Base-by-base conservation (phyloP, 345 rosid genomes). In the Eucalyptus viminalis region DNA sequence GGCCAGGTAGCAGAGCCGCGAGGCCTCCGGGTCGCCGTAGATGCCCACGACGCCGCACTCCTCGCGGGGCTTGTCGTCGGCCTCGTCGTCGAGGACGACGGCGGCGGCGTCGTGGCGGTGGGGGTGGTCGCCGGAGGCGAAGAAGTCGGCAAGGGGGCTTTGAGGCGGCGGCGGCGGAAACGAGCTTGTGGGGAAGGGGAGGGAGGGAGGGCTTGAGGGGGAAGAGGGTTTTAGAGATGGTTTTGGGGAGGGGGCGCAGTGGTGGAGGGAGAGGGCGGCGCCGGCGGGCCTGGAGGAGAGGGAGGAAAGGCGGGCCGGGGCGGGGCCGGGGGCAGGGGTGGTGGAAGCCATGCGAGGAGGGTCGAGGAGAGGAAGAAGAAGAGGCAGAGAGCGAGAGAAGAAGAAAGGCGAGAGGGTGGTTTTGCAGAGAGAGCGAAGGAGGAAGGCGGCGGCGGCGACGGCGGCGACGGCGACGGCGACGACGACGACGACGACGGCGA, bases 21-120 rank as follows among this genome's bases (percentile, higher is more conserved):
- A 93, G 86, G 99, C 99, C 86, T 98, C 99, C 1, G 99, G 91
- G 92, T 98, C 99, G 19, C 98, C 99, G 86, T 92, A 97, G 89
- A 98, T 95, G 34, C 99, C 99, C 22, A 97, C 98, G 49, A 98
- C 99, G 14, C 99, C 99, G 89, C 99, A 98, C 97, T 98, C 99
- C 85, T 98, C 99, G 2, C 98, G 96, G 47, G 97, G 98, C 92
- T 96, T 97, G 80, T 97, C 99, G 89, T 94, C 95, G 86, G 92
- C 91, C 27, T 92, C 94, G 9, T 87, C 88, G 54, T 53, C 56
- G 24, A 53, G 24, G 56, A 40, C 49, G 90, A 19, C 72, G n/a
- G 44, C 49, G 34, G 72, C 83, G 54, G 15, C 43, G 65, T 88
- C 88, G 89, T 69, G 8, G 17, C 1, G 40, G 81, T 37, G 22